phyloP scores from a whole-genome alignment of 768 basidiomycete genomes.

The Suillus subaureus region DNA sequence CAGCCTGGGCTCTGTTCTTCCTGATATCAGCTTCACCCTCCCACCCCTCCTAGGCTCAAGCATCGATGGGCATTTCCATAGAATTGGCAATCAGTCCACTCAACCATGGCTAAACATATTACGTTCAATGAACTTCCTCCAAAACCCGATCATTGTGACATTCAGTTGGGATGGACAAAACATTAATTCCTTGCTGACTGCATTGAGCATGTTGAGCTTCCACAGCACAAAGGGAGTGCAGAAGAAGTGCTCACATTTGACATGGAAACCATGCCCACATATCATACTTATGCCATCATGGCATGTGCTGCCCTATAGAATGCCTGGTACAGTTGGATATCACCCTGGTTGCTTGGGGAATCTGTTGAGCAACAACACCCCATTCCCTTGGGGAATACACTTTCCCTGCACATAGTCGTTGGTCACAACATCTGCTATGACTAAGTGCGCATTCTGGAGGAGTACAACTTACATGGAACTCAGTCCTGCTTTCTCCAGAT shows the following conservation, averaged over 20 bases:
- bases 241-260: slow-evolving; percentile 88
- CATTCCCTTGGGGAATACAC: slow-evolving; percentile 67
- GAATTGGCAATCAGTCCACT: slow-evolving; percentile 69
- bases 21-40: slow-evolving; percentile 76
- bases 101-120: slow-evolving; percentile 68
- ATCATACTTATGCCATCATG: slow-evolving; percentile 83
- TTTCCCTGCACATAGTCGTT: slow-evolving; percentile 62
- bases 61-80: slow-evolving; percentile 88
- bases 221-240: slow-evolving; percentile 59
- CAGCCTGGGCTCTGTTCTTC: slow-evolving; percentile 83
- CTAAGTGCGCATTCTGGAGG: slow-evolving; percentile 77
- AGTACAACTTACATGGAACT: slow-evolving; percentile 72
- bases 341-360: slow-evolving; percentile 83
- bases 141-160: slow-evolving; percentile 54
- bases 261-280: slow-evolving; percentile 88
- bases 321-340: slow-evolving; percentile 96
- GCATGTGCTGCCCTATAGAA: slow-evolving; percentile 83
- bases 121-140: slow-evolving; percentile 60
- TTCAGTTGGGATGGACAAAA: slow-evolving; percentile 86
- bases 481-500: slow-evolving; percentile 89
- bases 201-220: slow-evolving; percentile 69
- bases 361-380: slow-evolving; percentile 62
- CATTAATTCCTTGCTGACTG: slow-evolving; percentile 73
- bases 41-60: slow-evolving; percentile 81
- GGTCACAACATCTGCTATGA: slow-evolving; percentile 98